Evolutionary conservation across 768 basidiomycete species (phyloP).

Genomic region (Termitomyces heimii): DNA sequence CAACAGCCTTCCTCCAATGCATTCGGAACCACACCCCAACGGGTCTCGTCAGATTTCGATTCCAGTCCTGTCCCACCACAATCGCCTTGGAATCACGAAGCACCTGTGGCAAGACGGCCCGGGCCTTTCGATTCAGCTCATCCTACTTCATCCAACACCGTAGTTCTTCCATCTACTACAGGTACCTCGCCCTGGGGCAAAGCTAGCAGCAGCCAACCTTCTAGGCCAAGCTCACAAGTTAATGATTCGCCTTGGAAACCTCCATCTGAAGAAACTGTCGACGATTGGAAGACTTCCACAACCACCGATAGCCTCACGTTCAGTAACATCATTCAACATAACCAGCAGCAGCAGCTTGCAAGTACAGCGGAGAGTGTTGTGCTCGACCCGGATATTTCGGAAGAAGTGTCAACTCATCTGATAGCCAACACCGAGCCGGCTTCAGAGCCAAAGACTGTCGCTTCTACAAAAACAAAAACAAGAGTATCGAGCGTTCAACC

Average conservation of each 20-base stretch:
- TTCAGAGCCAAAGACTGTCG: constrained; percentile 15
- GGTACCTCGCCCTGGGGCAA: constrained; percentile 34
- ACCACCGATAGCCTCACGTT: constrained; percentile 49
- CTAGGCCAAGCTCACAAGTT: constrained; percentile 19
- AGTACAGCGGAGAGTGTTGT: constrained; percentile 6
- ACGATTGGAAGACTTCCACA: constrained; percentile 41
- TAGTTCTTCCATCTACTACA: constrained; percentile 16
- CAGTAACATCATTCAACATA: constrained; percentile 55
- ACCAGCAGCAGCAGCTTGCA: constrained; percentile 39
- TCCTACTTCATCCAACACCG: constrained; percentile 34
- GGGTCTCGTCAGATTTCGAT: constrained; percentile 14
- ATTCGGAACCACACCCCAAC: constrained; percentile 9
- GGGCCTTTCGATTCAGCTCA: constrained; percentile 39
- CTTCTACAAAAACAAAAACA: constrained; percentile 13
- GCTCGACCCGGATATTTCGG: constrained; percentile 8
- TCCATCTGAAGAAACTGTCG: constrained; percentile 37
- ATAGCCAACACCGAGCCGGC: constrained; percentile 8
- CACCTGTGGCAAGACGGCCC: constrained; percentile 23
- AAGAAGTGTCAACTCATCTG: constrained; percentile 6
- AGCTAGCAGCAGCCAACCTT: constrained; percentile 14
- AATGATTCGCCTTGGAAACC: constrained; percentile 52
- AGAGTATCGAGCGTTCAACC: constrained; percentile 13
- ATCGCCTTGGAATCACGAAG: constrained; percentile 32
- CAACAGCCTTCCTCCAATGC: constrained; percentile 7
- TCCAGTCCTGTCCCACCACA: constrained; percentile 18